Percentiles rank a stretch among this genome's conserved stretches.
Conservation (phyloP, 345 rosid genomes). For the Heritiera littoralis region DNA sequence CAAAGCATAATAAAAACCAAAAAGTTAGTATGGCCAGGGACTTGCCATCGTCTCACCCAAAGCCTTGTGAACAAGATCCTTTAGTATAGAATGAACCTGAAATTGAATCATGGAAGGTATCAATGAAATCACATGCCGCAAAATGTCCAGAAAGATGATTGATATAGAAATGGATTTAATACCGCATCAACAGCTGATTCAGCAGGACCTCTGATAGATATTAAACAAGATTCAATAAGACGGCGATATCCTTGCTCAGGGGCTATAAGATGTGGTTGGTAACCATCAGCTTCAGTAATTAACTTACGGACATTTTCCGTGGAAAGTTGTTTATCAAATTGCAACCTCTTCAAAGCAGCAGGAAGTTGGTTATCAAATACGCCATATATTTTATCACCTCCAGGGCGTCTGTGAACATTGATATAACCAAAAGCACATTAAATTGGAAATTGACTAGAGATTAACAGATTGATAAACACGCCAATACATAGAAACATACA, state of each 20-base stretch:
- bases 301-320: slow-evolving; percentile 83
- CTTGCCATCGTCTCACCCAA: slow-evolving; percentile 65
- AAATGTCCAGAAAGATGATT: neutral
- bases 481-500: slow-evolving; percentile 39
- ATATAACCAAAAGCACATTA: slow-evolving; percentile 17
- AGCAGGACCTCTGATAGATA: slow-evolving; percentile 87
- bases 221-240: slow-evolving; percentile 83
- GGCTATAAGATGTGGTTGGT: slow-evolving; percentile 96
- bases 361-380: slow-evolving; percentile 93
- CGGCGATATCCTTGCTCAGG: slow-evolving; percentile 98
- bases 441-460: neutral
- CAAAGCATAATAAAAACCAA: neutral
- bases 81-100: slow-evolving; percentile 81
- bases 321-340: slow-evolving; percentile 88
- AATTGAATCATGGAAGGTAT: slow-evolving; percentile 20
- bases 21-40: slow-evolving; percentile 15
- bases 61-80: slow-evolving; percentile 83
- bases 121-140: slow-evolving; percentile 12
- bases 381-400: slow-evolving; percentile 89
- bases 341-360: slow-evolving; percentile 86
- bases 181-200: slow-evolving; percentile 98
- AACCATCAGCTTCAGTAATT: slow-evolving; percentile 97
- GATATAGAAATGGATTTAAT: slow-evolving; percentile 15
- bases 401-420: slow-evolving; percentile 70
- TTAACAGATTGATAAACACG: neutral